A percentile compares a stretch with the other conserved stretches of the same genome.
Conservation (phyloP, 805 yeast genomes). For the Kodamaea kaohsiungensis region DNA sequence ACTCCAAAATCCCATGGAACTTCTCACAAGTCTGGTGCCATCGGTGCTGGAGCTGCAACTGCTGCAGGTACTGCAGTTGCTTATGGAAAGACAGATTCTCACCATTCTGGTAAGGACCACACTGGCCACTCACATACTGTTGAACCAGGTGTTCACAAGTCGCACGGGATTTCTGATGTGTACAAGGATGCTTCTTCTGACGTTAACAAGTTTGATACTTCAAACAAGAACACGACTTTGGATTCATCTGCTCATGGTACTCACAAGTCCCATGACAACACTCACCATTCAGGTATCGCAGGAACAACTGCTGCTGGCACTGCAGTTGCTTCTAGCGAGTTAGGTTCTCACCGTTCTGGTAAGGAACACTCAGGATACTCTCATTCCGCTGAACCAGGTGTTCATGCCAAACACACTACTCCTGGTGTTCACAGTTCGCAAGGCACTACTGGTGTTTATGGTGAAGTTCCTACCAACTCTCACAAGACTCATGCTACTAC, state of each 20-base stretch:
- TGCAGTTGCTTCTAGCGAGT: background rate
- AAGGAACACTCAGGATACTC: background rate
- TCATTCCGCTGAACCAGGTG: background rate
- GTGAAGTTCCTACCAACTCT: background rate
- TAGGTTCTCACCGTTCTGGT: no score
- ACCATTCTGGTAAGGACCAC: background rate
- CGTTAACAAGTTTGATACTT: background rate
- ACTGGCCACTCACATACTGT: background rate
- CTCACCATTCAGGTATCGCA: background rate
- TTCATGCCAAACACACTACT: background rate
- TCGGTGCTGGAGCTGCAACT: constrained; percentile 11
- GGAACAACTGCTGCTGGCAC: constrained; percentile 2
- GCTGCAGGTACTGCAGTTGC: background rate
- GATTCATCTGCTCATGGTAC: background rate
- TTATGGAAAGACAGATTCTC: background rate
- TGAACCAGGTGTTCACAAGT: background rate
- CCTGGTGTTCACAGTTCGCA: constrained; percentile 4
- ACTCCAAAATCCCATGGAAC: background rate
- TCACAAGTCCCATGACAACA: background rate
- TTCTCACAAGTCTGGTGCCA: constrained; percentile 8
- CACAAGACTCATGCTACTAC: no score
- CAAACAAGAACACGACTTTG: background rate
- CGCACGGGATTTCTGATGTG: background rate
- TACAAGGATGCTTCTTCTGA: background rate
- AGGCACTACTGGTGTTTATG: constrained; percentile 1